phyloP scores from a whole-genome alignment of 148 eudicot species.

The Pouteria glomerata region DNA sequence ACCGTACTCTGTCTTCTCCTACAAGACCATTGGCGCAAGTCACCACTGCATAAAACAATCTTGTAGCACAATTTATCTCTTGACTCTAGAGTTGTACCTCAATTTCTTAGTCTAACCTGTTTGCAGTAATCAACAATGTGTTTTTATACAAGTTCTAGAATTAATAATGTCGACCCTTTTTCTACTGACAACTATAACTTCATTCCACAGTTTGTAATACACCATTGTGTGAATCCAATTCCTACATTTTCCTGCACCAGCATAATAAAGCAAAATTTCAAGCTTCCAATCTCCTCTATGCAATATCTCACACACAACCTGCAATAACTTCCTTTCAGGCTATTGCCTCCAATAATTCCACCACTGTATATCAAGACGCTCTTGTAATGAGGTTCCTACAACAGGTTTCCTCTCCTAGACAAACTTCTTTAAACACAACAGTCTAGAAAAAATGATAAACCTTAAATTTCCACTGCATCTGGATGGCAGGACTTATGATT shows the following conservation, averaged over 20 bases:
- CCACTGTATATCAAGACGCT: neutral
- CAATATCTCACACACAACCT: neutral
- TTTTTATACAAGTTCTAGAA: neutral
- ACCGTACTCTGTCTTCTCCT: neutral
- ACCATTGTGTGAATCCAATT: neutral
- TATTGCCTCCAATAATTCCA: neutral
- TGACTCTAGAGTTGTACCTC: neutral
- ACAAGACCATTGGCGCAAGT: neutral
- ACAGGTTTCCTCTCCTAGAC: neutral
- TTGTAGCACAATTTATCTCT: neutral
- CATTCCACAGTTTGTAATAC: neutral
- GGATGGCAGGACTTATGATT: neutral
- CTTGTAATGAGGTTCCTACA: neutral
- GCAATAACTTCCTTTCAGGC: neutral
- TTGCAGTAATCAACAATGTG: neutral
- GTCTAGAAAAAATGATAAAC: neutral
- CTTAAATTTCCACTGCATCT: neutral
- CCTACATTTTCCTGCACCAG: neutral
- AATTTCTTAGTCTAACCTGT: neutral
- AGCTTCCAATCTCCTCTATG: conserved; percentile 4
- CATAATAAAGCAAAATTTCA: neutral
- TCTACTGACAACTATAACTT: conserved; percentile 3
- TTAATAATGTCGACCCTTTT: neutral
- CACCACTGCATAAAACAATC: neutral
- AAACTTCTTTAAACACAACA: neutral